Conservation (phyloP, 2,329 filamentous ascomycete species). For the Cephalotrichum gorgonifer region DNA sequence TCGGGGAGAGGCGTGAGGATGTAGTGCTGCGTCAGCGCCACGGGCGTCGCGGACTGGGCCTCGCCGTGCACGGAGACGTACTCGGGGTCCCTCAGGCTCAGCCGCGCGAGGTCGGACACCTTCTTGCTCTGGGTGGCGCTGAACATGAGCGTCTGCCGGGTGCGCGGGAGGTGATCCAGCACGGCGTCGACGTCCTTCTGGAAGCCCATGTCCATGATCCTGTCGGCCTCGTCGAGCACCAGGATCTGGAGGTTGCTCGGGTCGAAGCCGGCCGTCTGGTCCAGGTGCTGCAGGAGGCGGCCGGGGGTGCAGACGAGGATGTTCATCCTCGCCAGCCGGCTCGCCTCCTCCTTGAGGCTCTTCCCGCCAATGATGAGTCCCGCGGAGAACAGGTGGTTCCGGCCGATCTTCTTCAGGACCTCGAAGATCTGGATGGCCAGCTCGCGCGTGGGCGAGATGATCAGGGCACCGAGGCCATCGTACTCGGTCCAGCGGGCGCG, state of each 20-base stretch:
- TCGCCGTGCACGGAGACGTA: conserved; percentile 91
- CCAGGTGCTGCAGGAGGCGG: conserved; percentile 88
- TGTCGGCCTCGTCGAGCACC: conserved; percentile 89
- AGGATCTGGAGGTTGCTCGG: conserved; percentile 86
- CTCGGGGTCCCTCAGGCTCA: conserved; percentile 83
- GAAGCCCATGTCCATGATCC: conserved; percentile 98
- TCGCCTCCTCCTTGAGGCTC: conserved; percentile 75
- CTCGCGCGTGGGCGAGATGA: conserved; percentile 90
- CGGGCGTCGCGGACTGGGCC: conserved; percentile 68
- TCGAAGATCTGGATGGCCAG: conserved; percentile 96
- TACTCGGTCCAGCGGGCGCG: conserved; percentile 79
- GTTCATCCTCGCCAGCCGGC: conserved; percentile 83
- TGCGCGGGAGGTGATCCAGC: conserved; percentile 76
- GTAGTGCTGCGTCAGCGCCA: conserved; percentile 82
- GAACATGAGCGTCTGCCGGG: conserved; percentile 87
- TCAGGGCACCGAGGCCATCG: conserved; percentile 84
- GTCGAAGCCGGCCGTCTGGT: conserved; percentile 84
- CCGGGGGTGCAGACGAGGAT: conserved; percentile 94
- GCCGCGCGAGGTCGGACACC: conserved; percentile 79
- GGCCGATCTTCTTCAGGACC: conserved; percentile 80
- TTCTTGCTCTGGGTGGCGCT: conserved; percentile 93
- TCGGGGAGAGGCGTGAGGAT: conserved; percentile 74
- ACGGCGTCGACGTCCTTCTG: conserved; percentile 84
- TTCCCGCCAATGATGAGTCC: conserved; percentile 92
- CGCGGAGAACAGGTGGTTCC: conserved; percentile 82